These are phyloP conservation scores for Mycena capillaripes DNA, from an alignment of 768 basidiomycete genomes.

Conservation along the genomic window DNA sequence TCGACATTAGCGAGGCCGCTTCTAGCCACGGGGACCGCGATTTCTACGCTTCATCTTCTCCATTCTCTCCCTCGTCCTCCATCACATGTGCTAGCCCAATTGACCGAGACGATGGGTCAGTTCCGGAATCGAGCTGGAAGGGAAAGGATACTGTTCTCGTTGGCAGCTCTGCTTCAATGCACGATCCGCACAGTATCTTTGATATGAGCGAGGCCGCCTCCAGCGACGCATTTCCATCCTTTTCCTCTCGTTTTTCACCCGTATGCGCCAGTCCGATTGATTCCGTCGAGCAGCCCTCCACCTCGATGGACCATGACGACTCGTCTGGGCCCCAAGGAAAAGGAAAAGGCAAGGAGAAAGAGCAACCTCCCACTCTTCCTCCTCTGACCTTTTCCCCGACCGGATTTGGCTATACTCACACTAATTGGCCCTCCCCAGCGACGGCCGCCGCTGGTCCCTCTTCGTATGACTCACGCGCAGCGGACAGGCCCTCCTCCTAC, in stretches of 20 bases:
- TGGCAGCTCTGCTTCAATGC: conserved; percentile 21
- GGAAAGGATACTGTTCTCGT: conserved; percentile 13
- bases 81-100: conserved; percentile 4
- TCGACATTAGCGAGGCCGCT: conserved; percentile 46
- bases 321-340: conserved; percentile 46
- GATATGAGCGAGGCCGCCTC: conserved; percentile 24
- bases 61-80: conserved; percentile 35
- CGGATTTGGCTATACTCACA: conserved; percentile 59
- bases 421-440: conserved; percentile 53
- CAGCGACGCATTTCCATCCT: conserved; percentile 29
- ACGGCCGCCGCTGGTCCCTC: conserved; percentile 54
- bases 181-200: conserved; percentile 30
- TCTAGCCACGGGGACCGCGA: conserved; percentile 42
- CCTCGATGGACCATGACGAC: conserved; percentile 29
- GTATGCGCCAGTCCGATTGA: conserved; percentile 28
- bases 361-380: conserved; percentile 71
- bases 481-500: conserved; percentile 57
- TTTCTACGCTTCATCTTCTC: conserved; percentile 43
- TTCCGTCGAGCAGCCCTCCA: conserved; percentile 35
- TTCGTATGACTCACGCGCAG: conserved; percentile 44
- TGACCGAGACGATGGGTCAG: background rate
- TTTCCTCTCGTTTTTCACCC: conserved; percentile 34
- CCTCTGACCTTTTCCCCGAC: conserved; percentile 74
- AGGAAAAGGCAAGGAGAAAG: conserved; percentile 72
- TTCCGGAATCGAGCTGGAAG: conserved; percentile 27